Percentiles rank a stretch among this genome's conserved stretches.
Conservation (phyloP, 2,329 filamentous ascomycete genomes). For the Ciborinia camelliae region DNA sequence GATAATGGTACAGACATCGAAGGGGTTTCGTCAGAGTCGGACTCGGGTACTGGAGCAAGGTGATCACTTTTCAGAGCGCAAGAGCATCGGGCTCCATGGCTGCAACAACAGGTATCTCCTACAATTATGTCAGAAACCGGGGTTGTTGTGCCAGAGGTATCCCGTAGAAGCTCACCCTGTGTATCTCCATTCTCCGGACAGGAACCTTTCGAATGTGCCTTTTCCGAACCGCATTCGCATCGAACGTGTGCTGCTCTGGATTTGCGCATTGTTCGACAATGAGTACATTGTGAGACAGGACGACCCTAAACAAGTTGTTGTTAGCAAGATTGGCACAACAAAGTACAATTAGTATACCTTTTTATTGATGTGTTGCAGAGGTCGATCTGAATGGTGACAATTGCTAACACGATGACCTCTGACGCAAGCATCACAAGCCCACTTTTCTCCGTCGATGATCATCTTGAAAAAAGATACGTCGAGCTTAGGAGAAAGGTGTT, state of each 20-base stretch:
- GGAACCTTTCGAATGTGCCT: conserved; percentile 60
- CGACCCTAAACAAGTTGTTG: conserved; percentile 54
- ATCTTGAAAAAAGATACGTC: conserved; percentile 45
- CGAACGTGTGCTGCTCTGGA: conserved; percentile 91
- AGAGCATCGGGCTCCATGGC: conserved; percentile 64
- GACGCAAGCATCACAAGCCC: conserved; percentile 87
- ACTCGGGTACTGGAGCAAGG: conserved; percentile 62
- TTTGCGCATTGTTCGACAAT: conserved; percentile 95
- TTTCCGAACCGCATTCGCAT: conserved; percentile 92
- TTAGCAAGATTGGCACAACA: conserved; percentile 7
- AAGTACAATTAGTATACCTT: conserved; percentile 48
- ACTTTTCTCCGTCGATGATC: conserved; percentile 95
- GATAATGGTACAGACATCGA: conserved; percentile 42
- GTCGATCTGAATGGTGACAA: conserved; percentile 91
- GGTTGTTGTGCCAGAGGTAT: conserved; percentile 28
- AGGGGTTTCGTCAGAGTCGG: conserved; percentile 53
- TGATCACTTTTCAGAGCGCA: conserved; percentile 62
- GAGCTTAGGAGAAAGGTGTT: conserved; percentile 23
- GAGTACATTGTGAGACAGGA: conserved; percentile 94
- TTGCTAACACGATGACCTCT: conserved; percentile 98
- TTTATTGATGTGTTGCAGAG: conserved; percentile 91
- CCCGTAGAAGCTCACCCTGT: conserved; percentile 39
- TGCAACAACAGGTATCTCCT: conserved; percentile 66
- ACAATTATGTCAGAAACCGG: conserved; percentile 37
- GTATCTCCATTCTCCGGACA: conserved; percentile 53